Conservation (phyloP, 108 stramenopile species). For the Aureococcus anophagefferens region DNA sequence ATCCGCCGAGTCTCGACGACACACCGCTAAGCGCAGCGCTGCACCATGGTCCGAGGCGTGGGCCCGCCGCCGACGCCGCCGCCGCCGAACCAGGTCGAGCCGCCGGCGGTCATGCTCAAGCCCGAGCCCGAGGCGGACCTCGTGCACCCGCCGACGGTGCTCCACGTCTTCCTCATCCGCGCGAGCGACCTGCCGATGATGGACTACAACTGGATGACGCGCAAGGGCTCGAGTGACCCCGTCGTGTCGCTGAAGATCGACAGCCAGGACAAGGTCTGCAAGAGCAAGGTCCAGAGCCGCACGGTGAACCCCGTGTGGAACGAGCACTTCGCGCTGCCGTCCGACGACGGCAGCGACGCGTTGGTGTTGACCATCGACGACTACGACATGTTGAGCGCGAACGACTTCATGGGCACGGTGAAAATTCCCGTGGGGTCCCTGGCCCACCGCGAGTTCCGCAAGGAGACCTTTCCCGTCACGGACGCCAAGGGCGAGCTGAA, state of each 20-base stretch:
- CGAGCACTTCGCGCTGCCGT: background rate
- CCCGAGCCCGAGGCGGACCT: background rate
- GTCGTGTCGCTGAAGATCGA: background rate
- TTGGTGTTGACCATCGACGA: slow-evolving; percentile 1
- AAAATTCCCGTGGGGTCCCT: background rate
- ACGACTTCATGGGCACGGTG: slow-evolving; percentile 12
- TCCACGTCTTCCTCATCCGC: slow-evolving; percentile 5
- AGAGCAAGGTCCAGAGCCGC: background rate
- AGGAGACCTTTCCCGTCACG: background rate
- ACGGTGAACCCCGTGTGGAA: slow-evolving; percentile 10
- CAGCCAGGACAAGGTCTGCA: background rate
- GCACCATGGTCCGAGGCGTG: too few species aligned
- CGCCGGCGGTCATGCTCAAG: too few species aligned
- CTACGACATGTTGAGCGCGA: slow-evolving; percentile 10
- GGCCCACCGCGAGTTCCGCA: background rate
- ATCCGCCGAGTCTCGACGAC: too few species aligned
- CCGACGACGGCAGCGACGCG: background rate
- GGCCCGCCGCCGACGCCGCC: too few species aligned
- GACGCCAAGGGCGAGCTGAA: background rate
- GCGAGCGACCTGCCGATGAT: slow-evolving; percentile 10
- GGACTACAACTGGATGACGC: slow-evolving; percentile 16
- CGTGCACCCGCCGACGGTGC: background rate
- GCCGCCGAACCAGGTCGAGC: too few species aligned
- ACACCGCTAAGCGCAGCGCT: too few species aligned
- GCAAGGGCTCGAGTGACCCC: slow-evolving; percentile 3